A percentile compares a stretch with the other conserved stretches of the same genome.
phyloP scores from a whole-genome alignment of 805 yeast species.

The Kregervanrija pseudodelftensis region DNA sequence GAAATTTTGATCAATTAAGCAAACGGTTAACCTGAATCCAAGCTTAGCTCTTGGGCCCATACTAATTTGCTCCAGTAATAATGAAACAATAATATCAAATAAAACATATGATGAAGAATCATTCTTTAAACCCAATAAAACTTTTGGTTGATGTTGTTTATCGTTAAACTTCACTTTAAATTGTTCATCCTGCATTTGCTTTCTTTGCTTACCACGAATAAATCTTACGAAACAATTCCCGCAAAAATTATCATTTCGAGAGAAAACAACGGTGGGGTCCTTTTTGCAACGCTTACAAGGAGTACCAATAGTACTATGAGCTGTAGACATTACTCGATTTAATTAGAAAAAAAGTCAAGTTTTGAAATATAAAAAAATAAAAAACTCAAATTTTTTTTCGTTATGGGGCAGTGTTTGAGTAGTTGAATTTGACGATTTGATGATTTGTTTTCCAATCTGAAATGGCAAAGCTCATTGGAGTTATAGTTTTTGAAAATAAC shows the following conservation, averaged over 20 bases:
- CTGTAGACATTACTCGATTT: conserved; percentile 6
- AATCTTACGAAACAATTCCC: conserved; percentile 62
- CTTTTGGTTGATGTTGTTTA: conserved; percentile 32
- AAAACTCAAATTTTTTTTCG: background rate
- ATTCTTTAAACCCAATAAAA: conserved; percentile 58
- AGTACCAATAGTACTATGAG: conserved; percentile 8
- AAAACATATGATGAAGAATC: conserved; percentile 62
- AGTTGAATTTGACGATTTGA: too few relatives aligned
- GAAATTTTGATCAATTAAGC: conserved; percentile 3
- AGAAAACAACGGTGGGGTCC: conserved; percentile 33
- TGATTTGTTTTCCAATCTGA: too few relatives aligned
- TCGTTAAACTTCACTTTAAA: conserved; percentile 63
- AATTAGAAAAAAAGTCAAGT: background rate
- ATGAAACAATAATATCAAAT: conserved; percentile 55
- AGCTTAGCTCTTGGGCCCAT: conserved; percentile 52
- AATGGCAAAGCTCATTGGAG: too few relatives aligned
- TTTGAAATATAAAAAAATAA: background rate
- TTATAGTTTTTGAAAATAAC: too few relatives aligned
- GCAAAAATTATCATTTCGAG: conserved; percentile 65
- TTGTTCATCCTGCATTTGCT: conserved; percentile 63
- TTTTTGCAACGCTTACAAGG: conserved; percentile 46
- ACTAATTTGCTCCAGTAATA: conserved; percentile 54
- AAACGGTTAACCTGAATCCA: conserved; percentile 56
- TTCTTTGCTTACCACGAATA: conserved; percentile 72
- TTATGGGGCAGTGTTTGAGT: background rate